Evolutionary conservation across 208 protist species (phyloP), one percentile per base, ranked within the genome.

Genomic region (Leishmania guyanensis): DNA sequence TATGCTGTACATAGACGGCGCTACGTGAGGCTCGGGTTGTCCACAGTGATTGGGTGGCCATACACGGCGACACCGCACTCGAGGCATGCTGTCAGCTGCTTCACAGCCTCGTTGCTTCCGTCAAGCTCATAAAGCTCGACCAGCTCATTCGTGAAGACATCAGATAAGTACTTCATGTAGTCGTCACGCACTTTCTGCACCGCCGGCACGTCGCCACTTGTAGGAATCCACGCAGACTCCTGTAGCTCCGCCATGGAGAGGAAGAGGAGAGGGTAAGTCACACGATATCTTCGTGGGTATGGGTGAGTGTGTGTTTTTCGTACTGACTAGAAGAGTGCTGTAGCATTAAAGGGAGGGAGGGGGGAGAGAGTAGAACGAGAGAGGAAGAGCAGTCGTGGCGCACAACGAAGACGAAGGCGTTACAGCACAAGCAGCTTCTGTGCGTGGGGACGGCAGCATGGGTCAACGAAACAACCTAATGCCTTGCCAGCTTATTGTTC

Each of bases 151-250:
- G 92, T 78, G 79, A 98, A 98, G 12, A 86, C 82, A 66, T 96
- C 92, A 3, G 93, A 94, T 81, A 98, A 95, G 56, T 89, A 84
- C 77, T 95, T 89, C 95, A 98, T 98, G 86, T 98, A 98, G 33
- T 88, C 88, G 80, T 98, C 93, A 10, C 92, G 83, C 43, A 88
- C 79, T 53, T 78, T 84, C 74, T 95, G 91, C 65, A 89, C 85
- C 53, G 82, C 81, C 17, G 87, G 81, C 17, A 79, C 80, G 3
- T 62, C 79, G 26, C 65, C 68, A n/a, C 64, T 79, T 20, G 77
- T 26, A 10, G 53, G 8, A 3, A 77, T 16, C 9, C 20, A 39
- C 17, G 29, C 74, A n/a, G 29, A 14, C 58, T 65, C 26, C 54
- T 66, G 54, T 56, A 12, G 53, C 74, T n/a, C 54, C 36, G 74